Evolutionary conservation across 106 monocot genomes (phyloP).

Genomic region (Dendrobium officinale): DNA sequence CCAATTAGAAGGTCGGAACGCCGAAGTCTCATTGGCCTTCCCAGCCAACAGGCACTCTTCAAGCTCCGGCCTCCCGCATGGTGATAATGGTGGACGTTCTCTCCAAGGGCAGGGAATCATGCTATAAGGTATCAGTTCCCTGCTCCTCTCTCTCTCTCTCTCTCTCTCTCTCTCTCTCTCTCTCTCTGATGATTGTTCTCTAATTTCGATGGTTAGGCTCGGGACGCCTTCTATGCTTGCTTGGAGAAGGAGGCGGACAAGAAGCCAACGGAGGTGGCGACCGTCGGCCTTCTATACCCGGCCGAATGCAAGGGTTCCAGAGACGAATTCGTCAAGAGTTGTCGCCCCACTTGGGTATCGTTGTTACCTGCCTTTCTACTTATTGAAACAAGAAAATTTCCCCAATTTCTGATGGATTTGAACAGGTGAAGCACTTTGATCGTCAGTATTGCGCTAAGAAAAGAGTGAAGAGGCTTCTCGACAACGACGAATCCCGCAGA

Average conservation of each 20-base stretch:
- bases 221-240: conserved; percentile 89
- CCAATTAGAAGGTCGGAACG: too few species aligned
- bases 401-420: not conserved
- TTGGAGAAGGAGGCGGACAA: conserved; percentile 64
- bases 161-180: not conserved
- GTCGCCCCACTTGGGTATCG: conserved; percentile 85
- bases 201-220: conserved; percentile 22
- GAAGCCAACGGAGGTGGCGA: conserved; percentile 74
- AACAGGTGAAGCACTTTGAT: conserved; percentile 95
- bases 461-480: conserved; percentile 69
- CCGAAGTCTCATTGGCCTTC: not conserved
- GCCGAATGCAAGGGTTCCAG: conserved; percentile 60
- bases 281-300: conserved; percentile 83
- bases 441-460: conserved; percentile 80
- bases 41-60: not conserved
- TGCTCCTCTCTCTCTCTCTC: not conserved
- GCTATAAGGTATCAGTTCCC: conserved; percentile 49
- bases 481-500: conserved; percentile 50
- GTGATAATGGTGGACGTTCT: conserved; percentile 70
- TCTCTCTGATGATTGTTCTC: not conserved
- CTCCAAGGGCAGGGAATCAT: conserved; percentile 48
- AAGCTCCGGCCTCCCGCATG: not conserved
- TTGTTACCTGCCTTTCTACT: not conserved
- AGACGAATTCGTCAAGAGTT: conserved; percentile 46
- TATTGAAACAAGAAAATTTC: too few species aligned